Evolutionary conservation across 2,329 filamentous ascomycete genomes (phyloP).

Genomic region (Ceratocystis colombiana): DNA sequence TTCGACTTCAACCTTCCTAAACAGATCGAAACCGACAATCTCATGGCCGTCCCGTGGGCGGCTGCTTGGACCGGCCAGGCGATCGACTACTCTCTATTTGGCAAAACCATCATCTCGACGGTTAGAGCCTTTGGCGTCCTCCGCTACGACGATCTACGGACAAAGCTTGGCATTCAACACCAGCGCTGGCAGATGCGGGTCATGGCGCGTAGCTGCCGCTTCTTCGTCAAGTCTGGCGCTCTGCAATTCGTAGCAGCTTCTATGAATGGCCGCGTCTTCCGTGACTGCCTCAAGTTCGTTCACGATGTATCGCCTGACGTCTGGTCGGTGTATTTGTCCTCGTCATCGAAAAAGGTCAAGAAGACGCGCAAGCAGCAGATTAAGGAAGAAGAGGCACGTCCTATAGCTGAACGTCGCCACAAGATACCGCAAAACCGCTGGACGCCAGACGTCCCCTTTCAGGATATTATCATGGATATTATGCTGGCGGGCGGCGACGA

Average conservation of each 20-base stretch:
- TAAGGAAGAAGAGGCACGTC: slow-evolving; percentile 22
- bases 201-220: slow-evolving; percentile 48
- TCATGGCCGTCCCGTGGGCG: slow-evolving; percentile 48
- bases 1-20: slow-evolving; percentile 20
- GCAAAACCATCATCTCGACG: slow-evolving; percentile 47
- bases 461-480: slow-evolving; percentile 32
- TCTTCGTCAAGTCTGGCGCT: slow-evolving; percentile 46
- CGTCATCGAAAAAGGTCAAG: slow-evolving; percentile 23
- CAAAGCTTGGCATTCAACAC: slow-evolving; percentile 47
- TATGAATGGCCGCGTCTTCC: slow-evolving; percentile 46
- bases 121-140: slow-evolving; percentile 50
- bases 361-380: slow-evolving; percentile 25
- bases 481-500: slow-evolving; percentile 31
- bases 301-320: slow-evolving; percentile 47
- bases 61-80: slow-evolving; percentile 47
- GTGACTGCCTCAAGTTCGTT: slow-evolving; percentile 51
- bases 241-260: slow-evolving; percentile 49
- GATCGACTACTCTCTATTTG: slow-evolving; percentile 49
- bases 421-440: slow-evolving; percentile 16
- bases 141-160: slow-evolving; percentile 47
- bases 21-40: slow-evolving; percentile 35
- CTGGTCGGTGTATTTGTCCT: slow-evolving; percentile 43
- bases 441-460: slow-evolving; percentile 25
- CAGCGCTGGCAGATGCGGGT: slow-evolving; percentile 51
- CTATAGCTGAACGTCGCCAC: not conserved